Evolutionary conservation across 371 early-diverging fungal genomes (phyloP).

Genomic region (Sporodiniella umbellata): DNA sequence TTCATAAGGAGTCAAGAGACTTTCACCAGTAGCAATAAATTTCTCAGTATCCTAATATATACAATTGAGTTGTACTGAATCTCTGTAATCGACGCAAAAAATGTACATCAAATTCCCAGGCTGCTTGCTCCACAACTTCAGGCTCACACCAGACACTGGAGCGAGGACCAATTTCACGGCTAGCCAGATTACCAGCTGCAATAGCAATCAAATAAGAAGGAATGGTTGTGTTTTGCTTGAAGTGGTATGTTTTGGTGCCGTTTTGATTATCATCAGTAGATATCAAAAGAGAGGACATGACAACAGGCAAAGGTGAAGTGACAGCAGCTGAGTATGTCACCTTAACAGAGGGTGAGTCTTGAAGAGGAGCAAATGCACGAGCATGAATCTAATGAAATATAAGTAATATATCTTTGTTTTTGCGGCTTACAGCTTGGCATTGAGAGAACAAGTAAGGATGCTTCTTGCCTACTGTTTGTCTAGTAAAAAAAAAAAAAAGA

Average conservation of each 20-base stretch:
- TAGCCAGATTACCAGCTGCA: conserved; percentile 84
- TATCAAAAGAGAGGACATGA: conserved; percentile 25
- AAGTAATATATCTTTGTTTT: not conserved
- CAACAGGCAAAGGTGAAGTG: conserved; percentile 46
- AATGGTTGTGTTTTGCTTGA: conserved; percentile 71
- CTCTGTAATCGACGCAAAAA: not conserved
- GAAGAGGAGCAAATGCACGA: conserved; percentile 89
- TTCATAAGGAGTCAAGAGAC: conserved; percentile 85
- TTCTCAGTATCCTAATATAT: conserved; percentile 70
- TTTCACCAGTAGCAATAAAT: conserved; percentile 83
- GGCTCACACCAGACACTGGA: conserved; percentile 95
- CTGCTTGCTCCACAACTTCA: conserved; percentile 83
- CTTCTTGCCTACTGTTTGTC: conserved; percentile 91
- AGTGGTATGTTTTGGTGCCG: conserved; percentile 56
- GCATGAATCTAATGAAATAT: conserved; percentile 75
- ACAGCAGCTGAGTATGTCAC: conserved; percentile 84
- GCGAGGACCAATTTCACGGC: conserved; percentile 83
- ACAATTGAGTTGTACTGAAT: not conserved
- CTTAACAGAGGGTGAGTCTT: conserved; percentile 92
- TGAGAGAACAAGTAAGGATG: conserved; percentile 95
- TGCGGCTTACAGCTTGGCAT: conserved; percentile 70
- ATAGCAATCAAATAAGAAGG: conserved; percentile 94
- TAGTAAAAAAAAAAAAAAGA: conserved; percentile 7
- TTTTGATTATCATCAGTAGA: conserved; percentile 26
- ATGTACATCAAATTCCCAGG: conserved; percentile 82